These are phyloP conservation scores for Roridomyces roridus DNA, from an alignment of 768 basidiomycete genomes.

Conservation along the genomic window DNA sequence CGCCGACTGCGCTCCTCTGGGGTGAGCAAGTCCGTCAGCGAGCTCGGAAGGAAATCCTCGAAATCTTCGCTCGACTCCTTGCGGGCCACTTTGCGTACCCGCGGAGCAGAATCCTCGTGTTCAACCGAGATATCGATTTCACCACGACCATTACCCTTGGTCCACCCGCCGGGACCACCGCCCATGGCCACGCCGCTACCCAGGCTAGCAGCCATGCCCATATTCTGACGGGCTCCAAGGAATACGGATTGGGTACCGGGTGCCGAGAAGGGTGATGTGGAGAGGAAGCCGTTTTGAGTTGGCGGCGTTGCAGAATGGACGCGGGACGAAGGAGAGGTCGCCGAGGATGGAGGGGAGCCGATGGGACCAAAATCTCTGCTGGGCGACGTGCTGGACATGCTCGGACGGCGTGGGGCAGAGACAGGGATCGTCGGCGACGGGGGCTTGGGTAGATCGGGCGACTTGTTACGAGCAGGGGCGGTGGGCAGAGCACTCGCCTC, in stretches of 20 bases:
- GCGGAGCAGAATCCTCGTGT: conserved; percentile 42
- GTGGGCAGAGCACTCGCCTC: conserved; percentile 55
- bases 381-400: conserved; percentile 39
- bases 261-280: conserved; percentile 78
- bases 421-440: conserved; percentile 60
- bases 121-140: conserved; percentile 46
- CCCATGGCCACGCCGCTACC: conserved; percentile 59
- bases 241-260: conserved; percentile 70
- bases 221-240: conserved; percentile 34
- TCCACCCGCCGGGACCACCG: conserved; percentile 48
- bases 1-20: conserved; percentile 85
- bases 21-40: conserved; percentile 87
- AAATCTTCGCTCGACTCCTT: conserved; percentile 73
- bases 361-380: conserved; percentile 79
- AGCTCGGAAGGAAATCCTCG: conserved; percentile 90
- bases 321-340: conserved; percentile 21
- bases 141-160: conserved; percentile 10
- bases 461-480: conserved; percentile 48
- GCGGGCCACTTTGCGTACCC: conserved; percentile 19
- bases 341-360: conserved; percentile 72
- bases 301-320: conserved; percentile 41
- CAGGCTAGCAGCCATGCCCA: conserved; percentile 70
- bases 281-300: conserved; percentile 42
- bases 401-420: conserved; percentile 58
- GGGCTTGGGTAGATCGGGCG: conserved; percentile 30